A percentile compares a stretch with the other conserved stretches of the same genome.
phyloP scores from a whole-genome alignment of 441 rosid species.

The Syzygium malaccense region DNA sequence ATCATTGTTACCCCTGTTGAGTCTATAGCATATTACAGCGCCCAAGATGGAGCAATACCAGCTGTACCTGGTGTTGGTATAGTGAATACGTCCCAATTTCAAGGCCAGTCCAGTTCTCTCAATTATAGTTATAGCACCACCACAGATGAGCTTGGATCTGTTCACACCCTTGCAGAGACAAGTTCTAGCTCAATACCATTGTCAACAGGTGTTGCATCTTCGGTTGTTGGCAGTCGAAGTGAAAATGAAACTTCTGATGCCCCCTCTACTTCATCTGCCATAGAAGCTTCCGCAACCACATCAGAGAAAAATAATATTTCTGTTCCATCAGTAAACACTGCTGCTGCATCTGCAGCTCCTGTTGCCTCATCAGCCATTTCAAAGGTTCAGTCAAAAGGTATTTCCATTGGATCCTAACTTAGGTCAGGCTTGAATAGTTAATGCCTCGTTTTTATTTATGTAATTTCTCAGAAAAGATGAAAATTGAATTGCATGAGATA shows the following conservation, averaged over 20 bases:
- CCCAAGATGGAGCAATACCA: constrained; percentile 43
- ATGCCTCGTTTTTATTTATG: neutral
- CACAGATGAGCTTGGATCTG: constrained; percentile 18
- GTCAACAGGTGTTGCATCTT: constrained; percentile 15
- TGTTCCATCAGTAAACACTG: constrained; percentile 14
- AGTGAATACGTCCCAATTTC: constrained; percentile 30
- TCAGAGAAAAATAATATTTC: constrained; percentile 17
- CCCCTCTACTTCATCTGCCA: constrained; percentile 24
- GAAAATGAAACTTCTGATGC: constrained; percentile 20
- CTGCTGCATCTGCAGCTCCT: constrained; percentile 9
- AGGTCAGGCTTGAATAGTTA: neutral
- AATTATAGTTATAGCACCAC: constrained; percentile 24
- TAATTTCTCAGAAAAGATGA: neutral
- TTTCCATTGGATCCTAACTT: neutral
- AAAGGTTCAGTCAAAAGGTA: constrained; percentile 79
- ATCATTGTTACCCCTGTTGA: constrained; percentile 36
- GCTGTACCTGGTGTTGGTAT: constrained; percentile 30
- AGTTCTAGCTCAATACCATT: constrained; percentile 8
- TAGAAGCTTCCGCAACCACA: constrained; percentile 23
- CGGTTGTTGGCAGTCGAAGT: constrained; percentile 16
- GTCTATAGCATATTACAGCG: constrained; percentile 43
- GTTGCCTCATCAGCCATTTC: constrained; percentile 26
- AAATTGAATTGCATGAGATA: neutral
- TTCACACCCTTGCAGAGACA: constrained; percentile 18
- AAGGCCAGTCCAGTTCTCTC: constrained; percentile 27